Percentiles rank a stretch among this genome's conserved stretches.
phyloP scores from a whole-genome alignment of 805 yeast genomes.

The Monosporozyma servazzii region DNA sequence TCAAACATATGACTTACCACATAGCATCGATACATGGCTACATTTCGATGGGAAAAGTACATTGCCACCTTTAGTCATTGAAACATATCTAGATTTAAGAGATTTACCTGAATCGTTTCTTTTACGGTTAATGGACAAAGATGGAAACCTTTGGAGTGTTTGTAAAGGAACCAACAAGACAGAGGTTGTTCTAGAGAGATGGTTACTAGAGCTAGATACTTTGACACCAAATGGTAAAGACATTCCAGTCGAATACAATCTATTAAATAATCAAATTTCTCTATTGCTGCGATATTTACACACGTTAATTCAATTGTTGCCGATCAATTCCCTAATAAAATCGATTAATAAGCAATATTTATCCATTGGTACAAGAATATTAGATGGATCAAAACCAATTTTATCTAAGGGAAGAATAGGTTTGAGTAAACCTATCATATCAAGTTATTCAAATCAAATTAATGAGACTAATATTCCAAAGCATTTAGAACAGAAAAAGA shows the following conservation, averaged over 20 bases:
- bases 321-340: slow-evolving; percentile 47
- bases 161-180: slow-evolving; percentile 54
- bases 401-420: slow-evolving; percentile 80
- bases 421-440: slow-evolving; percentile 55
- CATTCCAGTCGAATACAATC: slow-evolving; percentile 37
- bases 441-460: slow-evolving; percentile 26
- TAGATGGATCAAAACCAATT: slow-evolving; percentile 74
- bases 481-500: slow-evolving; percentile 51
- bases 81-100: slow-evolving; percentile 66
- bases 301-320: slow-evolving; percentile 58
- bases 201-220: slow-evolving; percentile 76
- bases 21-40: slow-evolving; percentile 51
- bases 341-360: neutral
- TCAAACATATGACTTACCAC: slow-evolving; percentile 8
- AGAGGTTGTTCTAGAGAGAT: slow-evolving; percentile 89
- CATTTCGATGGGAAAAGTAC: slow-evolving; percentile 37
- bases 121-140: slow-evolving; percentile 48
- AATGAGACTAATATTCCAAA: slow-evolving; percentile 33
- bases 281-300: slow-evolving; percentile 66
- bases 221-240: slow-evolving; percentile 14
- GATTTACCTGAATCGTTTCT: slow-evolving; percentile 47
- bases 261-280: slow-evolving; percentile 62
- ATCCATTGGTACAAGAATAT: slow-evolving; percentile 45
- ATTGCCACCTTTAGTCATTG: slow-evolving; percentile 80
- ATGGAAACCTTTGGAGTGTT: slow-evolving; percentile 46